A percentile compares a stretch with the other conserved stretches of the same genome.
phyloP scores from a whole-genome alignment of 768 basidiomycete species.

The Tylopilus vinaceipallidus region DNA sequence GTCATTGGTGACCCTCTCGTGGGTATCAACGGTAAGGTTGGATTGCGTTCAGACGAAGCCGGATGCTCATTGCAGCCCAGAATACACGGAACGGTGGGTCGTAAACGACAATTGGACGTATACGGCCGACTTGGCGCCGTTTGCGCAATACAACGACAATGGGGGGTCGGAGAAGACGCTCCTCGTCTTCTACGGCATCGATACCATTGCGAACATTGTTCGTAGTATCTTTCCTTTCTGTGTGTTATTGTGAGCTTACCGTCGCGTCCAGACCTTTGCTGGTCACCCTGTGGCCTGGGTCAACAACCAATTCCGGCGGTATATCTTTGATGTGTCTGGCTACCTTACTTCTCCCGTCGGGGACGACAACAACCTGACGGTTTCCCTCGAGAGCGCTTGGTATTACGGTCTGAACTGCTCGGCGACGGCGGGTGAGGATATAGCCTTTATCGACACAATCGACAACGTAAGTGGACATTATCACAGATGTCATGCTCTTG shows the following conservation, averaged over 20 bases:
- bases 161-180: constrained; percentile 14
- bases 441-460: constrained; percentile 34
- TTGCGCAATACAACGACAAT: constrained; percentile 28
- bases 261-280: no score
- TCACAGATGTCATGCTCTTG: background rate
- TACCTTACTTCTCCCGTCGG: no score
- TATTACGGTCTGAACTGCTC: constrained; percentile 59
- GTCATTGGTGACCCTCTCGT: constrained; percentile 53
- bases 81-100: constrained; percentile 56
- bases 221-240: constrained; percentile 20
- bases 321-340: no score
- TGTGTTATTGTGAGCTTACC: no score
- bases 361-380: constrained; percentile 43
- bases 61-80: constrained; percentile 24
- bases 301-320: no score
- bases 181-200: no score
- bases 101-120: no score
- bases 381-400: no score
- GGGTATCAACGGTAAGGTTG: constrained; percentile 46
- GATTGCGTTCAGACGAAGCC: background rate
- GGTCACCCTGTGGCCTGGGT: no score
- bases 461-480: constrained; percentile 31
- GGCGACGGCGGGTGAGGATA: no score
- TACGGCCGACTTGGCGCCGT: constrained; percentile 49
- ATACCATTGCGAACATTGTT: constrained; percentile 56